Percentiles rank a stretch among this genome's conserved stretches.
Conservation (phyloP, 768 basidiomycete species). For the Dentipellis fragilis region DNA sequence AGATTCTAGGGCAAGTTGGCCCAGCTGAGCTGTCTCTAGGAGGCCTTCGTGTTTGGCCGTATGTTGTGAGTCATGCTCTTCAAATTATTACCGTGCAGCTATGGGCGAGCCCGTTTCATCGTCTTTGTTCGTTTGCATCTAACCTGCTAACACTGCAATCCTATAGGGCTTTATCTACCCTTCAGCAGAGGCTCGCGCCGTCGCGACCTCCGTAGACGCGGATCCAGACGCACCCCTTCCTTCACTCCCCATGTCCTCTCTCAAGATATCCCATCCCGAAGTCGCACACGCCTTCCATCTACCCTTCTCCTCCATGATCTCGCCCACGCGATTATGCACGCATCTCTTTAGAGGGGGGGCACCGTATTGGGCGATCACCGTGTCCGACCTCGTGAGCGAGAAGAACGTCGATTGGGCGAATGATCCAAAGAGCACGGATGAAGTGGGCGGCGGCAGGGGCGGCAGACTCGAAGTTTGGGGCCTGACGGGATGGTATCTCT, state of each 20-base stretch:
- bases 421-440: constrained; percentile 27
- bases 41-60: constrained; percentile 65
- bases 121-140: no score
- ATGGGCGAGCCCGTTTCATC: no score
- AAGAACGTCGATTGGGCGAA: constrained; percentile 20
- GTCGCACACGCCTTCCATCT: constrained; percentile 67
- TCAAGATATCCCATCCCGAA: constrained; percentile 49
- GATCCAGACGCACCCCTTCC: constrained; percentile 37
- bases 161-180: constrained; percentile 23
- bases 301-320: constrained; percentile 42
- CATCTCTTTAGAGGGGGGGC: constrained; percentile 44
- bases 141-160: no score
- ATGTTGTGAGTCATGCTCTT: constrained; percentile 46
- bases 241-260: constrained; percentile 42
- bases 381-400: constrained; percentile 41
- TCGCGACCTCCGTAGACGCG: constrained; percentile 11
- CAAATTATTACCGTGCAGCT: background rate
- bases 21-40: constrained; percentile 49
- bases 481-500: constrained; percentile 76
- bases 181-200: background rate
- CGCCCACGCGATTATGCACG: constrained; percentile 35
- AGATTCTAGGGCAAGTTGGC: constrained; percentile 56
- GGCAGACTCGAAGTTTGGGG: constrained; percentile 70
- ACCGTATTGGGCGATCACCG: constrained; percentile 61
- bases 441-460: constrained; percentile 31